phyloP scores from a whole-genome alignment of 352 stramenopile genomes.

The Phytophthora europaea region DNA sequence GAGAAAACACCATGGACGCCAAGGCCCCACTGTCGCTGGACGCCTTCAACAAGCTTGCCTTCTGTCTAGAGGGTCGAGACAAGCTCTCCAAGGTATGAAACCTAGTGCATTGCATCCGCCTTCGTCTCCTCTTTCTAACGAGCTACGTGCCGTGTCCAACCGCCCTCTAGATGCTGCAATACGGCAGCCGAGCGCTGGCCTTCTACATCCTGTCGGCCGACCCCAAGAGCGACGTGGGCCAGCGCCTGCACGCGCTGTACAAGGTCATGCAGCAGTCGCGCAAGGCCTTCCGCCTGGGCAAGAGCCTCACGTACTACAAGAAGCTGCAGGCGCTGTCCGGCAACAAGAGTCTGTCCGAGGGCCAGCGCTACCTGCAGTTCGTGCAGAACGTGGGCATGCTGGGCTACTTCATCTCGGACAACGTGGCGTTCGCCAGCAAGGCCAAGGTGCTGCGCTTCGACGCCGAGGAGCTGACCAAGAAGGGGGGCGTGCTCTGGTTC shows the following conservation, averaged over 20 bases:
- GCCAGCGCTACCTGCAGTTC: conserved; percentile 72
- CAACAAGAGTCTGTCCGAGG: conserved; percentile 67
- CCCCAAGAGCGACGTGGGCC: conserved; percentile 83
- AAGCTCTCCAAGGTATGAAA: conserved; percentile 89
- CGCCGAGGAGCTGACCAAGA: conserved; percentile 67
- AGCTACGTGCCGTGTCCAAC: background rate
- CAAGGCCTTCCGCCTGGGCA: conserved; percentile 89
- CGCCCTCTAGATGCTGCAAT: conserved; percentile 72
- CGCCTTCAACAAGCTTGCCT: conserved; percentile 70
- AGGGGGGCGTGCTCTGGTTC: conserved; percentile 87
- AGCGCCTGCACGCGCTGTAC: conserved; percentile 82
- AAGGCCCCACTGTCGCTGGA: conserved; percentile 78
- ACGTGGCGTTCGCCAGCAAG: conserved; percentile 87
- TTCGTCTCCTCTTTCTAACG: conserved; percentile 25
- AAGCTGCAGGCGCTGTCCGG: conserved; percentile 67
- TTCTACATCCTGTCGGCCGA: conserved; percentile 84
- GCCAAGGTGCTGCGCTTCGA: conserved; percentile 78
- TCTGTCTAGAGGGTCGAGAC: conserved; percentile 86
- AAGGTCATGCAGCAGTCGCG: conserved; percentile 85
- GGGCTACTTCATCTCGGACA: conserved; percentile 91
- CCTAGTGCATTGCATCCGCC: background rate
- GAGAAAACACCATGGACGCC: conserved; percentile 12
- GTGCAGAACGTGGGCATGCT: conserved; percentile 88
- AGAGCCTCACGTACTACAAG: conserved; percentile 85
- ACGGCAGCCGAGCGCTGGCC: conserved; percentile 81